Base-by-base conservation (phyloP, 257 asterid genomes). In the Gentiana macrophylla region DNA sequence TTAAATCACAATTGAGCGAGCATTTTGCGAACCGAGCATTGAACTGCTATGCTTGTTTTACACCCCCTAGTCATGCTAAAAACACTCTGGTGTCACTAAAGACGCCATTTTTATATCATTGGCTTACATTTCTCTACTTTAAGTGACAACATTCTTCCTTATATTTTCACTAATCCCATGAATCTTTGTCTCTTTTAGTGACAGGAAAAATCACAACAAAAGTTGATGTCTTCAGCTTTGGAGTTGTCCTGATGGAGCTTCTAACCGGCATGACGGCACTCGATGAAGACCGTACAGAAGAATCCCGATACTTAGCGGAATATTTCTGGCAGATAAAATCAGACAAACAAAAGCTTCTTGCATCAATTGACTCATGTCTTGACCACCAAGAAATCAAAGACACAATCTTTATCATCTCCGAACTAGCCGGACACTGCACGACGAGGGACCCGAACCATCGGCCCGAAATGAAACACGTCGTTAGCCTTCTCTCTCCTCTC, bases 171-270 rank as follows among this genome's bases (percentile, higher is more conserved):
- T 24, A 47, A 53, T 49, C 64, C n/a, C 44, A 3, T 9, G 12
- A 35, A 0, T 3, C 12, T 32, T 45, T 32, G 52, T 43, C 32
- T 43, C 6, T 57, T 43, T 62, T 70, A 86, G 91, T 78, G 60
- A 86, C 95, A 0, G 95, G 95, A 32, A 81, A 79, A 70, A 79
- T 86, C 33, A 81, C 94, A 5, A 83, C 91, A 4, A 86, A 83
- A 70, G 86, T 81, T 34, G 95, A 86, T 55, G 86, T 86, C 49
- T 86, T 77, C 82, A 86, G 95, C 83, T 83, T 79, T 13, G 95
- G 95, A 32, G 94, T 86, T 37, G 82, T 86, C 15, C 73, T 83
- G 60, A 74, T 86, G 84, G 95, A 86, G 59, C 81, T 86, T 3
- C 56, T 86, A 73, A 86, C 94, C 0, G 94, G 95, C 53, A 37